Evolutionary conservation across 176 grass and related monocot genomes (phyloP).

Genomic region (Triticum turgidum): DNA sequence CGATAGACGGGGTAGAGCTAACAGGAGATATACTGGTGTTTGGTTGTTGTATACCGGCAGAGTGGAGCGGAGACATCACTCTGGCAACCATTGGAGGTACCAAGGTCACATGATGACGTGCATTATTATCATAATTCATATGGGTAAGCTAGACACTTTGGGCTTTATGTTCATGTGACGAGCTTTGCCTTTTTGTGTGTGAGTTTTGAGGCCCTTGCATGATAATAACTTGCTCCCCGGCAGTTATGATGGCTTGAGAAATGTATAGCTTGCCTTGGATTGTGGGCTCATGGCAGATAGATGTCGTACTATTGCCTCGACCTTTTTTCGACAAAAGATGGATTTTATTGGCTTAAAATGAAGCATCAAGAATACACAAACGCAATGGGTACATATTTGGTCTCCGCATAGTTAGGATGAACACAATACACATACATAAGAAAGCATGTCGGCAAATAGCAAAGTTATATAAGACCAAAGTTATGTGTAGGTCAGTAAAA

Average conservation of each 20-base stretch:
- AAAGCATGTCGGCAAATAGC: too few species aligned
- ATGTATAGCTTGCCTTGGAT: conserved; percentile 5
- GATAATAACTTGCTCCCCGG: not conserved
- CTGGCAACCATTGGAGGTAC: not conserved
- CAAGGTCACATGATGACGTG: not conserved
- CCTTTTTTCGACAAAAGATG: too few species aligned
- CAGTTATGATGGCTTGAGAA: not conserved
- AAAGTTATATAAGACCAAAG: too few species aligned
- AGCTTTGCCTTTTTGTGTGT: not conserved
- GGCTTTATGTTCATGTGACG: not conserved
- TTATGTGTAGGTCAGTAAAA: too few species aligned
- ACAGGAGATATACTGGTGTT: conserved; percentile 44
- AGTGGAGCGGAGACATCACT: conserved; percentile 7
- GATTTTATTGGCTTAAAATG: too few species aligned
- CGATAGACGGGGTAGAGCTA: conserved; percentile 19
- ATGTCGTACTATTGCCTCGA: not conserved
- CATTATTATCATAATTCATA: not conserved
- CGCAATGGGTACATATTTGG: too few species aligned
- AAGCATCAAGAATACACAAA: too few species aligned
- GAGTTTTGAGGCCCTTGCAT: not conserved
- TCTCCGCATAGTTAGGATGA: too few species aligned
- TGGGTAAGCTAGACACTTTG: not conserved
- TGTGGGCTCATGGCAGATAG: not conserved
- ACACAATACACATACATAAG: too few species aligned
- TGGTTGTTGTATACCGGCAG: conserved; percentile 24